These are phyloP conservation scores for Musa itinerans DNA, from an alignment of 176 grass and related monocot species.

Conservation along the genomic window DNA sequence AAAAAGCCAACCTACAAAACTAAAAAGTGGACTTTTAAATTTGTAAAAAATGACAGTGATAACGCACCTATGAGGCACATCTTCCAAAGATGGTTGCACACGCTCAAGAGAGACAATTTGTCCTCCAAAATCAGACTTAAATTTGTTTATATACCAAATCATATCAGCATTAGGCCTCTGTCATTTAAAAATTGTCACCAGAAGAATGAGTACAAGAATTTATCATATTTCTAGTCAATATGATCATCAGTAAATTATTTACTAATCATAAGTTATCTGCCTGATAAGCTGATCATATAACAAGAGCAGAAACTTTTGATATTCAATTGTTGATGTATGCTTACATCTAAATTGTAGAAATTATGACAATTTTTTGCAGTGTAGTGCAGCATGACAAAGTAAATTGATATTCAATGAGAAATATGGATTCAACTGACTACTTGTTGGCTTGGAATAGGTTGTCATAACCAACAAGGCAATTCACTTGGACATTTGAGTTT, in stretches of 20 bases:
- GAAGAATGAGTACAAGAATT: constrained; percentile 14
- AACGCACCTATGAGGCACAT: constrained; percentile 74
- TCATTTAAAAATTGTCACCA: constrained; percentile 24
- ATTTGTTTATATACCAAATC: constrained; percentile 93
- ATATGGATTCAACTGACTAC: too few relatives aligned
- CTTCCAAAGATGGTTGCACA: constrained; percentile 89
- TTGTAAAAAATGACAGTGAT: neutral
- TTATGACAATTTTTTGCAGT: too few relatives aligned
- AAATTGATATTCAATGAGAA: too few relatives aligned
- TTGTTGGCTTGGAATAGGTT: too few relatives aligned
- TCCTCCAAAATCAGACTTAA: constrained; percentile 93
- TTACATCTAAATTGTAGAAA: too few relatives aligned
- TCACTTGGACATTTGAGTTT: too few relatives aligned
- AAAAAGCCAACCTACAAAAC: neutral
- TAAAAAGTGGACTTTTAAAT: neutral
- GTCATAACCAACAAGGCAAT: too few relatives aligned
- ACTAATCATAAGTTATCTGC: neutral
- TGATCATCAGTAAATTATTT: neutral
- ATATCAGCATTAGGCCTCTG: constrained; percentile 85
- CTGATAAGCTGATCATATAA: too few relatives aligned
- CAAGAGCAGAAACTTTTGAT: too few relatives aligned
- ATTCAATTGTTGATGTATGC: too few relatives aligned
- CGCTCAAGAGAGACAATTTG: constrained; percentile 71
- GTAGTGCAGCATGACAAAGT: too few relatives aligned
- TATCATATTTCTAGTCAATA: neutral